Base-by-base conservation (phyloP, 768 basidiomycete genomes). In the Dacryopinax primogenitus region DNA sequence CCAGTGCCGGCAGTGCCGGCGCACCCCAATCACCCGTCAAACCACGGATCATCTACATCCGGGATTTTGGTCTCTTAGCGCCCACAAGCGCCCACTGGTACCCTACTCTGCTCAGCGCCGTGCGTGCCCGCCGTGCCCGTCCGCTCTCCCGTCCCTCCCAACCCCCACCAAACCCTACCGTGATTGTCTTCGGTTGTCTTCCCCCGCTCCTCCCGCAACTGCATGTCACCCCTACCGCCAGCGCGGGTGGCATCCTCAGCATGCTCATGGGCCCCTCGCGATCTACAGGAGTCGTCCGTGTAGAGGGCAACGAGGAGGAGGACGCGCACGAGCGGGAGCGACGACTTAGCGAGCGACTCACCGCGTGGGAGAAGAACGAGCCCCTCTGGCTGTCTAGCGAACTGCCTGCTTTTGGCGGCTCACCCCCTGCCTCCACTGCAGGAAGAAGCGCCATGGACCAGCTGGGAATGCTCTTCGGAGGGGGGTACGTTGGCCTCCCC, bases 141-240 rank as follows among this genome's bases (percentile, higher is more conserved):
- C 79, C 85, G 1, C 76, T 86, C 7, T 75, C 84, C 0, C 78
- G 83, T 32, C 79, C 84, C 12, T 78, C 83, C 3, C 82, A 84
- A n/a, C 81, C 84, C 1, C 81, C 85, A 13, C 68, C 74, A 35
- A 84, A 84, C 71, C 90, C 92, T 1, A 88, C 86, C 69, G 83
- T 86, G 7, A 90, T 96, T 58, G 79, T 96, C 18, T 88, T 95
- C 70, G 91, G 92, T n/a, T 84, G 90, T 70, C 86, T 87, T 0
- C 91, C 92, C 30, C 77, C 88, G 2, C 76, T 92, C n/a, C 82
- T n/a, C 77, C 82, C 11, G 68, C 72, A 70, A 61, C 74, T 70
- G 2, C 68, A 30, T 69, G 73, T 1, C 6, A 33, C 37, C 11
- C 63, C 63, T 6, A 47, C 70, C 15, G 36, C 64, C 11, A n/a